A percentile compares a stretch with the other conserved stretches of the same genome.
Evolutionary conservation across 345 rosid genomes (phyloP).

Genomic region (Lagerstroemia speciosa): DNA sequence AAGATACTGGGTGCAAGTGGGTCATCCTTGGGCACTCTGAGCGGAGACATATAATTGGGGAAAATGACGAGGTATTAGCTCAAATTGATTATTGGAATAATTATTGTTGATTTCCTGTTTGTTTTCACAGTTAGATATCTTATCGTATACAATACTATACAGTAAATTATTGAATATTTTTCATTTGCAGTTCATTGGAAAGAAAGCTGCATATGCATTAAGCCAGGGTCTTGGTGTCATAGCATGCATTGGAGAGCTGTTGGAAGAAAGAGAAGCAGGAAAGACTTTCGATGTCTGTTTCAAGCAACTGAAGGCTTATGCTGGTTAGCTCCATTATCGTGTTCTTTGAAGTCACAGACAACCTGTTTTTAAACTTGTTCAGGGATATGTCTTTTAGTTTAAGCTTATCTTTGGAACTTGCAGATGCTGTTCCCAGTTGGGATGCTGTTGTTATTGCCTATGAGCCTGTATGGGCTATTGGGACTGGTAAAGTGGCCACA

Average conservation of each 20-base stretch:
- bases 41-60: conserved; percentile 88
- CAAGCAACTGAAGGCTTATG: conserved; percentile 77
- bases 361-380: too few species aligned
- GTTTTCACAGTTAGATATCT: neutral
- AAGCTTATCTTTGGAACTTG: conserved; percentile 3
- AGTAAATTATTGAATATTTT: conserved; percentile 10
- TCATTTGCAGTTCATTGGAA: conserved; percentile 70
- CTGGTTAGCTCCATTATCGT: conserved; percentile 45
- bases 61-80: conserved; percentile 64
- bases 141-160: neutral
- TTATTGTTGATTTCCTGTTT: neutral
- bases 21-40: conserved; percentile 97
- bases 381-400: too few species aligned
- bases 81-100: neutral
- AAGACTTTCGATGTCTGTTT: conserved; percentile 94
- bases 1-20: conserved; percentile 93
- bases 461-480: conserved; percentile 99
- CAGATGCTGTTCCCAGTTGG: conserved; percentile 93
- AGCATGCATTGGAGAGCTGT: conserved; percentile 85
- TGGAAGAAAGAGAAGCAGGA: conserved; percentile 92
- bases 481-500: conserved; percentile 94
- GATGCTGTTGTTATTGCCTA: conserved; percentile 84
- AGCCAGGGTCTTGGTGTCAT: conserved; percentile 83
- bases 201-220: conserved; percentile 92
- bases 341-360: neutral